Percentiles rank a stretch among this genome's conserved stretches.
phyloP scores from a whole-genome alignment of 306 rosid species.

The Hylodesmum podocarpum region DNA sequence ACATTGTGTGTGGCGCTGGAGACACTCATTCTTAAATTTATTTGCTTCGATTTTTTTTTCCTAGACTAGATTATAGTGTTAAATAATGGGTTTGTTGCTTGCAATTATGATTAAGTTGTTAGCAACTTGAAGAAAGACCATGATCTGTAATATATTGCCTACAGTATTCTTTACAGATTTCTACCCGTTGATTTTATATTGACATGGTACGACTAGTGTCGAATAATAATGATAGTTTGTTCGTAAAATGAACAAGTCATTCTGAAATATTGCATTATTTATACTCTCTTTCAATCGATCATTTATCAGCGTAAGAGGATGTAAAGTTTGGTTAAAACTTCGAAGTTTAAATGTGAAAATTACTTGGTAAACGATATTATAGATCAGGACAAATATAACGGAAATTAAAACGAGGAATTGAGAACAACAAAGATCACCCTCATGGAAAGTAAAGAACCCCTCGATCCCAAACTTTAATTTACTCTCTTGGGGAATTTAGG shows the following conservation, averaged over 20 bases:
- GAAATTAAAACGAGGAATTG: slow-evolving; percentile 36
- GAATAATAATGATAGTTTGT: background rate
- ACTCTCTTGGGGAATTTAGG: background rate
- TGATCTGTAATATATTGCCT: background rate
- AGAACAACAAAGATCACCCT: slow-evolving; percentile 26
- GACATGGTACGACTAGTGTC: background rate
- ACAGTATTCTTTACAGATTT: background rate
- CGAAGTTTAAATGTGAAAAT: background rate
- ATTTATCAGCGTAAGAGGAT: background rate
- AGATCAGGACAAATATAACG: slow-evolving; percentile 27
- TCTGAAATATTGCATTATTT: background rate
- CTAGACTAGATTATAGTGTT: background rate
- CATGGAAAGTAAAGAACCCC: slow-evolving; percentile 26
- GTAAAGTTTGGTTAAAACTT: background rate
- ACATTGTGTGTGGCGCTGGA: background rate
- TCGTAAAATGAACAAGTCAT: background rate
- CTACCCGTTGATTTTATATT: background rate
- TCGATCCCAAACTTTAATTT: background rate
- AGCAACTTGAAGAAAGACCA: background rate
- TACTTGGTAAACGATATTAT: slow-evolving; percentile 18
- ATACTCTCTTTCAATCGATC: background rate
- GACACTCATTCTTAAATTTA: slow-evolving; percentile 29
- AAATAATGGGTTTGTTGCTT: slow-evolving; percentile 12
- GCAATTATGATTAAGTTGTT: background rate
- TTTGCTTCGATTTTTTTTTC: background rate